Conservation (phyloP, 1,139 yeast species). For the Blastobotrys elegans region DNA sequence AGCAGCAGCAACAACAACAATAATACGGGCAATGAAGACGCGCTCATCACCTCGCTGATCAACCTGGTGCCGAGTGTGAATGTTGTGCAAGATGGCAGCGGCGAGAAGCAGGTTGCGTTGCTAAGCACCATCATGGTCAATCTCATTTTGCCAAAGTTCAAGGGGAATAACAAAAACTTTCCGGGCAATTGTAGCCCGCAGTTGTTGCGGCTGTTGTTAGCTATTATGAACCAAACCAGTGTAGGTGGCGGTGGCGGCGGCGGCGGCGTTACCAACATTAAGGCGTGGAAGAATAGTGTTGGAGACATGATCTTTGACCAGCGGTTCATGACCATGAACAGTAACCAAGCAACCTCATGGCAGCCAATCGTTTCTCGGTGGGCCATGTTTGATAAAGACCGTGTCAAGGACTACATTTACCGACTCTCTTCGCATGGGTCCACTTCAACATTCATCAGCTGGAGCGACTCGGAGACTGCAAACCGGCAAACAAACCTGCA, state of each 20-base stretch:
- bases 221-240: constrained; percentile 22
- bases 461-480: constrained; percentile 63
- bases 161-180: constrained; percentile 32
- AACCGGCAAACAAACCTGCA: constrained; percentile 47
- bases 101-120: constrained; percentile 43
- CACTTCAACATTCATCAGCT: constrained; percentile 50
- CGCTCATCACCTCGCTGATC: constrained; percentile 37
- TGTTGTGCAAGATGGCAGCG: constrained; percentile 41
- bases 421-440: constrained; percentile 48
- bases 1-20: neutral
- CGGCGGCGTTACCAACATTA: constrained; percentile 22
- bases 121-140: constrained; percentile 39
- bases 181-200: constrained; percentile 29
- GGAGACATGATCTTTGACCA: constrained; percentile 38
- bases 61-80: constrained; percentile 40
- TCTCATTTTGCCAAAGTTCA: constrained; percentile 41
- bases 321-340: constrained; percentile 38
- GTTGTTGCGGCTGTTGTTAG: constrained; percentile 28
- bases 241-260: neutral
- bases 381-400: constrained; percentile 56
- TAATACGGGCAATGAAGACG: constrained; percentile 28
- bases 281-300: constrained; percentile 38
- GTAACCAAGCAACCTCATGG: constrained; percentile 42
- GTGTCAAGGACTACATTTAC: constrained; percentile 48
- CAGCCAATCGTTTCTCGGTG: constrained; percentile 48